phyloP scores from a whole-genome alignment of 306 rosid species.

The Cucumis sativus region DNA sequence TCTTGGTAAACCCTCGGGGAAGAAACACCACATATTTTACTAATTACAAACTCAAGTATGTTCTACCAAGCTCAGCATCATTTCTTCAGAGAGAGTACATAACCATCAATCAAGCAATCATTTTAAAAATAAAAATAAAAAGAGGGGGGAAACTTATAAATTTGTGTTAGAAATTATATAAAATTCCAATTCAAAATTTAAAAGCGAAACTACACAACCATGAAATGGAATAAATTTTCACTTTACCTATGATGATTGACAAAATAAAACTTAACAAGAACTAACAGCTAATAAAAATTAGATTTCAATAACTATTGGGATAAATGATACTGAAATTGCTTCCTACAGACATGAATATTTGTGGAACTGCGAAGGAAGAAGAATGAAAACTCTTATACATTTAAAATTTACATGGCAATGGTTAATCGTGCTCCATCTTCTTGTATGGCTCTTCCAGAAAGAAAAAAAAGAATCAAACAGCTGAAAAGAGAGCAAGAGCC shows the following conservation, averaged over 20 bases:
- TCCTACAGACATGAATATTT: neutral
- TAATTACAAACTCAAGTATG: neutral
- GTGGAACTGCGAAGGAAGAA: neutral
- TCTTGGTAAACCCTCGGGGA: too few relatives aligned
- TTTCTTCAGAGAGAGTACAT: too few relatives aligned
- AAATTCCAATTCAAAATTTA: neutral
- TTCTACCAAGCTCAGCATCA: neutral
- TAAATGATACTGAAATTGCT: neutral
- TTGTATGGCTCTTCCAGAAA: neutral
- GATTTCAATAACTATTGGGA: neutral
- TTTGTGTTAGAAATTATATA: neutral
- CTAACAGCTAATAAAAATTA: neutral
- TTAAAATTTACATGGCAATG: constrained; percentile 1
- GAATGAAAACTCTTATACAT: neutral
- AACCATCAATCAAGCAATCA: neutral
- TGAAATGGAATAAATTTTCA: neutral
- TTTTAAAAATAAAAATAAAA: too few relatives aligned
- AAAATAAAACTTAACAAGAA: neutral
- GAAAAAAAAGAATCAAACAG: neutral
- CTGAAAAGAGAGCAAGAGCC: neutral
- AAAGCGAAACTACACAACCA: neutral
- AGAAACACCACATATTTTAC: neutral
- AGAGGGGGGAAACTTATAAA: neutral
- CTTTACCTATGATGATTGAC: neutral
- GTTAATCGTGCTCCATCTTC: neutral